Conservation (phyloP, 23 red algal species). For the Gracilaria vermiculophylla region DNA sequence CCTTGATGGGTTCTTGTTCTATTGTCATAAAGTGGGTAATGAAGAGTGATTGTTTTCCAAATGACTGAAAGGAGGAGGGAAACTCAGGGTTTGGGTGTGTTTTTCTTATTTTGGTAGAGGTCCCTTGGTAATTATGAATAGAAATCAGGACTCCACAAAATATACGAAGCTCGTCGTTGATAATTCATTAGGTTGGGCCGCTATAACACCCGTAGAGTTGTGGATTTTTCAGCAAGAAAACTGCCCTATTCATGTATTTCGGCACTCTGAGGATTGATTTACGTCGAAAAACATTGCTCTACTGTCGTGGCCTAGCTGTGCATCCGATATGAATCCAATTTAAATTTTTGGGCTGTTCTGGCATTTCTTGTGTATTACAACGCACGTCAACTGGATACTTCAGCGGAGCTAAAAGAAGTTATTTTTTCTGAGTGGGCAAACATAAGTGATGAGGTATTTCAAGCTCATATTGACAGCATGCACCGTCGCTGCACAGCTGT, state of each 20-base stretch:
- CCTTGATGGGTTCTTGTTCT: constrained; percentile 2
- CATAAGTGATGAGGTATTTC: no score
- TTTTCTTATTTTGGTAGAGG: background rate
- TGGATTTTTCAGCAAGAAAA: constrained; percentile 1
- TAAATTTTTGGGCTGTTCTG: no score
- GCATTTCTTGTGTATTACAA: no score
- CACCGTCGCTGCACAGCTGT: no score
- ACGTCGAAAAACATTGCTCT: background rate
- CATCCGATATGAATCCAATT: no score
- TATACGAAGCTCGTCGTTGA: background rate
- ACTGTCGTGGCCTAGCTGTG: no score
- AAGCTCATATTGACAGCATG: no score
- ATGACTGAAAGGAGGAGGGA: background rate
- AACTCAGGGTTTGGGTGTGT: background rate
- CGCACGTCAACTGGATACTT: no score
- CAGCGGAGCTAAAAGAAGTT: no score
- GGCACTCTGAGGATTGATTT: background rate
- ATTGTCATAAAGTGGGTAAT: constrained; percentile 4
- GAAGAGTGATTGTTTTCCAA: background rate
- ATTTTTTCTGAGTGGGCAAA: no score
- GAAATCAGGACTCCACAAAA: background rate
- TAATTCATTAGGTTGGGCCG: background rate
- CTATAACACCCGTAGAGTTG: background rate
- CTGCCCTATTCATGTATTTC: background rate
- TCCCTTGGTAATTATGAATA: background rate